Conservation (phyloP, 139 green algal species). For the Chlamydomonas sp. region DNA sequence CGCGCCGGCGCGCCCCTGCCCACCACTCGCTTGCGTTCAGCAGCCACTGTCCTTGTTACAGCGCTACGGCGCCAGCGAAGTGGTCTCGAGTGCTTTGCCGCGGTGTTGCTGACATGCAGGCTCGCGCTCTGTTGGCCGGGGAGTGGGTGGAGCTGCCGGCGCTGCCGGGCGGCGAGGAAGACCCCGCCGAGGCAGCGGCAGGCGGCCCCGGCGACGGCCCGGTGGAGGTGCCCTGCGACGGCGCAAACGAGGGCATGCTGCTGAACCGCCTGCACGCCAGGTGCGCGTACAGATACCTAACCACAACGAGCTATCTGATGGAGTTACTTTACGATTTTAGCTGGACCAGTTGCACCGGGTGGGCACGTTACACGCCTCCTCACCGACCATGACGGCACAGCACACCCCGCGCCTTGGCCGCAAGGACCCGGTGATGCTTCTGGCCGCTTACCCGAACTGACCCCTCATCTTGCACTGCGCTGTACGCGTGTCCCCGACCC, state of each 20-base stretch:
- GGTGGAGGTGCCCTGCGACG: background rate
- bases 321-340: background rate
- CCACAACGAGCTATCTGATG: background rate
- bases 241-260: slow-evolving; percentile 33
- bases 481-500: no score
- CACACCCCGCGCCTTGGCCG: no score
- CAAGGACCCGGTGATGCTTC: no score
- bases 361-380: no score
- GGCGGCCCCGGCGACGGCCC: background rate
- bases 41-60: no score
- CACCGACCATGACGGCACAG: background rate
- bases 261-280: slow-evolving; percentile 29
- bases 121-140: slow-evolving; percentile 8
- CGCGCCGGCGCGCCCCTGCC: no score
- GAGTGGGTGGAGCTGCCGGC: slow-evolving; percentile 4
- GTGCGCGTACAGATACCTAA: background rate
- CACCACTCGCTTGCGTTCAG: no score
- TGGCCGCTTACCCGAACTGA: no score
- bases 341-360: background rate
- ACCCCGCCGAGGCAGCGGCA: background rate
- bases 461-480: no score
- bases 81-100: no score
- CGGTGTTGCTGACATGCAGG: background rate
- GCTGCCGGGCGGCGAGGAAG: background rate
- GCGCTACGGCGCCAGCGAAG: no score